Conservation (phyloP, 305 asterid species). For the Lippia alba region DNA sequence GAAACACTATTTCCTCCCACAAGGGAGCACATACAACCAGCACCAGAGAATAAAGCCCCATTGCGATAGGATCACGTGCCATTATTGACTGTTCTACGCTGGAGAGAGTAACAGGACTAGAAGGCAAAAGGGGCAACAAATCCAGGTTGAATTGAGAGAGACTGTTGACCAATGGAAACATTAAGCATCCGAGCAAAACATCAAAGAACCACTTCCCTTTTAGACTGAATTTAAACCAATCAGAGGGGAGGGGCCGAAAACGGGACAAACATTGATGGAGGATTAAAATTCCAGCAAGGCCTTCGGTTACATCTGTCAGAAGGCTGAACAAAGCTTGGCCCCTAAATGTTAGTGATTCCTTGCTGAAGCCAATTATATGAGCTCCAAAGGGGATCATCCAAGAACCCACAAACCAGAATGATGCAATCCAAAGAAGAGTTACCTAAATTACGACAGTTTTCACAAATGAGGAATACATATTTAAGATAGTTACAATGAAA, state of each 20-base stretch:
- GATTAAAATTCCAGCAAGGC: slow-evolving; percentile 83
- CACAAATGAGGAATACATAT: not conserved
- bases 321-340: slow-evolving; percentile 96
- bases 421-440: slow-evolving; percentile 79
- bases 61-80: slow-evolving; percentile 91
- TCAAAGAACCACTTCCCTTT: slow-evolving; percentile 79
- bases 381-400: slow-evolving; percentile 95
- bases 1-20: slow-evolving; percentile 93
- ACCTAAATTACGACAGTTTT: slow-evolving; percentile 55
- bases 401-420: slow-evolving; percentile 95
- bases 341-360: slow-evolving; percentile 74
- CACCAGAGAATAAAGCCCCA: slow-evolving; percentile 75
- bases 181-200: slow-evolving; percentile 73
- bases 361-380: slow-evolving; percentile 76
- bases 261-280: slow-evolving; percentile 73
- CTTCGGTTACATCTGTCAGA: slow-evolving; percentile 86
- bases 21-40: slow-evolving; percentile 88
- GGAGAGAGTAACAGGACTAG: slow-evolving; percentile 74
- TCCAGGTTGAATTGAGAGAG: slow-evolving; percentile 83
- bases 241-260: slow-evolving; percentile 83
- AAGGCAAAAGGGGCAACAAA: slow-evolving; percentile 68
- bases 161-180: slow-evolving; percentile 88
- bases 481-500: too few relatives aligned
- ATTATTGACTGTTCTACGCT: slow-evolving; percentile 86
- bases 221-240: slow-evolving; percentile 86